Conservation (phyloP, 169 alveolate species). For the Cystoisospora suis region DNA sequence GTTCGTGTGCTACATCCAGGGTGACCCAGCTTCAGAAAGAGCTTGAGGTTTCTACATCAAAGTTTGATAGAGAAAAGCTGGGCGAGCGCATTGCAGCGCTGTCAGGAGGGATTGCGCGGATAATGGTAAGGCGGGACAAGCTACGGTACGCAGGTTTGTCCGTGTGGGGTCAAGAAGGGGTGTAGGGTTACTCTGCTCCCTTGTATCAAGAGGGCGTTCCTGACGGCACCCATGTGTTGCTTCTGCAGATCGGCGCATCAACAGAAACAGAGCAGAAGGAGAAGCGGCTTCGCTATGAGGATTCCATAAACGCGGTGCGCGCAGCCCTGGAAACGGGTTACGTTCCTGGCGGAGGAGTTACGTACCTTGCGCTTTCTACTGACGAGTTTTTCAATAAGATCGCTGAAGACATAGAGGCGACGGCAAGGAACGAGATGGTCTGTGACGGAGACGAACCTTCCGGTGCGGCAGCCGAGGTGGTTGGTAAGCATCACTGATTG, state of each 20-base stretch:
- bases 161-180: background rate
- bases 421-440: constrained; percentile 71
- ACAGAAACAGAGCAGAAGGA: constrained; percentile 89
- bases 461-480: constrained; percentile 46
- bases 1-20: constrained; percentile 57
- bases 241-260: constrained; percentile 81
- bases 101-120: constrained; percentile 89
- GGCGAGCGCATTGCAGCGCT: constrained; percentile 89
- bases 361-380: constrained; percentile 81
- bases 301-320: constrained; percentile 87
- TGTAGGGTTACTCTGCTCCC: background rate
- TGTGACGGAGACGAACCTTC: constrained; percentile 50
- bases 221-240: background rate
- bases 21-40: constrained; percentile 74
- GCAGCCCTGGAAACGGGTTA: constrained; percentile 89
- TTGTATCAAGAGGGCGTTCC: background rate
- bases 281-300: constrained; percentile 83
- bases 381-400: constrained; percentile 76
- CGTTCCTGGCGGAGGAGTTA: constrained; percentile 92
- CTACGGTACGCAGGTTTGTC: background rate
- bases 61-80: constrained; percentile 84
- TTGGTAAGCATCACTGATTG: constrained; percentile 45
- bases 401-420: constrained; percentile 74
- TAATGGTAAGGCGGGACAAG: constrained; percentile 69
- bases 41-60: constrained; percentile 79